Evolutionary conservation across 2,329 filamentous ascomycete species (phyloP).

Genomic region (Rutstroemia sp.): DNA sequence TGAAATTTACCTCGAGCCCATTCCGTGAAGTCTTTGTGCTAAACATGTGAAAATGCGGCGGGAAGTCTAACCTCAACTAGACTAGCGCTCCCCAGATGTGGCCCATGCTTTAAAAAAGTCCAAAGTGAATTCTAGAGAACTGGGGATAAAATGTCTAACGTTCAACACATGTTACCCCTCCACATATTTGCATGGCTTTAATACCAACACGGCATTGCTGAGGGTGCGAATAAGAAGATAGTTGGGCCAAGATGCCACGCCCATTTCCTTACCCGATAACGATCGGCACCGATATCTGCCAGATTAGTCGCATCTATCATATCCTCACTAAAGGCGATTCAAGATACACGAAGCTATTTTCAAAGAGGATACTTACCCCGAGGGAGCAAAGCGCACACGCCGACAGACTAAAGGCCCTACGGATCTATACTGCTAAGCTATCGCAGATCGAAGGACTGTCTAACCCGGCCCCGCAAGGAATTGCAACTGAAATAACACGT

Average conservation of each 20-base stretch:
- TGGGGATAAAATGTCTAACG: not conserved
- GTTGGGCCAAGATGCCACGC: conserved; percentile 10
- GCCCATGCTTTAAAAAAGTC: no score
- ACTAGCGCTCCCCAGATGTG: no score
- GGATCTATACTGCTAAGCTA: not conserved
- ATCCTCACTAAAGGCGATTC: conserved; percentile 10
- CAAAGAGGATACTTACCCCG: conserved; percentile 11
- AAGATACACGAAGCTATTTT: conserved; percentile 8
- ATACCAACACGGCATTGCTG: not conserved
- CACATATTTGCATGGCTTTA: not conserved
- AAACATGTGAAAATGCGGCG: no score
- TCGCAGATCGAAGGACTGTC: not conserved
- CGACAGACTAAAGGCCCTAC: not conserved
- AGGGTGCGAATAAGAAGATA: no score
- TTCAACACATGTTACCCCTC: not conserved
- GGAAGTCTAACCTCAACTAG: no score
- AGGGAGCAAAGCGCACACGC: not conserved
- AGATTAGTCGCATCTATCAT: conserved; percentile 51
- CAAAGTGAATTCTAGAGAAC: no score
- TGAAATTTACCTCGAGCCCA: no score
- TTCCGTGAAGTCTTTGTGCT: no score
- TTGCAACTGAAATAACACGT: no score
- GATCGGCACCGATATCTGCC: conserved; percentile 75
- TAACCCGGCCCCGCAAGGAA: no score
- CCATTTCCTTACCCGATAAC: conserved; percentile 59